Percentiles rank a stretch among this genome's conserved stretches.
phyloP scores from a whole-genome alignment of 805 yeast genomes.

The Starmerella bombi region DNA sequence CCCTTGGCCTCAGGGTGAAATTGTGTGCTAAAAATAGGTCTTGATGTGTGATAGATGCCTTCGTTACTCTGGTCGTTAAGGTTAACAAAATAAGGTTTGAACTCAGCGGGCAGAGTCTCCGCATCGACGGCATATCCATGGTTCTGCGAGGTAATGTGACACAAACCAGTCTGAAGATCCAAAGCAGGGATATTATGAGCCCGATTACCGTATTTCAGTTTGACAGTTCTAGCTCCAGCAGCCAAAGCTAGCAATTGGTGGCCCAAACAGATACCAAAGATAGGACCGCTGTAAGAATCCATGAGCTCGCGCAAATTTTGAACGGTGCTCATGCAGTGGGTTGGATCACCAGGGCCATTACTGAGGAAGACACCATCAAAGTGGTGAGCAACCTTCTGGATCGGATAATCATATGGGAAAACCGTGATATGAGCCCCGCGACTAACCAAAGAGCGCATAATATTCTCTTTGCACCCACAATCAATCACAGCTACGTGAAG shows the following conservation, averaged over 20 bases:
- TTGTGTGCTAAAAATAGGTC: conserved; percentile 92
- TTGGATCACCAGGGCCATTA: conserved; percentile 97
- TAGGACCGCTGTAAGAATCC: conserved; percentile 53
- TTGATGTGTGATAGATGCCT: conserved; percentile 81
- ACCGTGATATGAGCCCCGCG: conserved; percentile 96
- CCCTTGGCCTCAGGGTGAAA: conserved; percentile 99
- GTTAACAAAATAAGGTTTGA: conserved; percentile 81
- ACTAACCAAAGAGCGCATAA: conserved; percentile 79
- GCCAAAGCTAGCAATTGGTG: conserved; percentile 95
- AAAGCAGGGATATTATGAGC: conserved; percentile 97
- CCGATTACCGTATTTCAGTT: conserved; percentile 95
- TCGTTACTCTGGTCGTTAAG: conserved; percentile 93
- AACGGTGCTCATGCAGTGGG: conserved; percentile 72
- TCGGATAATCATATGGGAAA: conserved; percentile 89
- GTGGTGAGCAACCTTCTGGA: conserved; percentile 76
- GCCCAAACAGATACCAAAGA: conserved; percentile 95
- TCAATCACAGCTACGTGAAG: conserved; percentile 87
- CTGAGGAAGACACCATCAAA: conserved; percentile 92
- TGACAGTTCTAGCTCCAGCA: conserved; percentile 81
- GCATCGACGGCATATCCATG: conserved; percentile 97
- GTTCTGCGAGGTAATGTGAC: conserved; percentile 97
- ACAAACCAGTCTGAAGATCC: conserved; percentile 77
- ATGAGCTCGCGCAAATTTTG: conserved; percentile 59
- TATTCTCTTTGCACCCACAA: conserved; percentile 98
- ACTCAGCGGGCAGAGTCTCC: conserved; percentile 55